Conservation (phyloP, 2,329 filamentous ascomycete genomes). For the Neospermospora avenae region DNA sequence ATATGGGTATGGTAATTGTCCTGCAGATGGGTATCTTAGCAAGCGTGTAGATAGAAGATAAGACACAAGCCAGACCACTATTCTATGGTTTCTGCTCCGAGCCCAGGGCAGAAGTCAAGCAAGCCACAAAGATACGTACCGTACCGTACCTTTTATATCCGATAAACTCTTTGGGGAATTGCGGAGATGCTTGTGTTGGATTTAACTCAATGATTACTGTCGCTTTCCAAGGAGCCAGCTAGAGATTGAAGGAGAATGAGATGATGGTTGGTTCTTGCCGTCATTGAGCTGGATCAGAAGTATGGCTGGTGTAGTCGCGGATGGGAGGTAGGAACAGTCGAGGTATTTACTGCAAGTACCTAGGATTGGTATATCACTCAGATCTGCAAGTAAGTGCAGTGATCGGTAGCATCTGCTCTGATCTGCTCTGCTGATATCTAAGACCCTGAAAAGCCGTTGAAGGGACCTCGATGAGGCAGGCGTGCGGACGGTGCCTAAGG, state of each 20-base stretch:
- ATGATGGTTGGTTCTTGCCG: slow-evolving; percentile 27
- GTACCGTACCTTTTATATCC: slow-evolving; percentile 12
- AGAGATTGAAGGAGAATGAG: slow-evolving; percentile 34
- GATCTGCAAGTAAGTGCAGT: slow-evolving; percentile 12
- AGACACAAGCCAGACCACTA: not conserved
- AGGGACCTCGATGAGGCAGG: not conserved
- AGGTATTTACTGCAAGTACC: not conserved
- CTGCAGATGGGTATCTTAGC: slow-evolving; percentile 8
- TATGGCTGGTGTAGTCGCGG: not conserved
- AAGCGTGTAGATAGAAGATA: slow-evolving; percentile 8
- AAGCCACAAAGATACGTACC: not conserved
- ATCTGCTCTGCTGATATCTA: not conserved
- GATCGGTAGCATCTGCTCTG: not conserved
- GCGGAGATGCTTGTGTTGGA: not conserved
- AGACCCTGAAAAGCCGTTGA: not conserved
- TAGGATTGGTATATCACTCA: slow-evolving; percentile 9
- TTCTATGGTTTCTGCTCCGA: not conserved
- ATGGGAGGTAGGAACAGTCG: not conserved
- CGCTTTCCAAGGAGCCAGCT: slow-evolving; percentile 27
- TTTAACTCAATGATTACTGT: slow-evolving; percentile 17
- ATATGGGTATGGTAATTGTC: not conserved
- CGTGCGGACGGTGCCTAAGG: not conserved
- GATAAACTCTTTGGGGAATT: not conserved
- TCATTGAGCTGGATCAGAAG: slow-evolving; percentile 28
- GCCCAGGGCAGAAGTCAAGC: not conserved